Conservation (phyloP, 2,329 filamentous ascomycete species). For the Calonectria henricotiae region DNA sequence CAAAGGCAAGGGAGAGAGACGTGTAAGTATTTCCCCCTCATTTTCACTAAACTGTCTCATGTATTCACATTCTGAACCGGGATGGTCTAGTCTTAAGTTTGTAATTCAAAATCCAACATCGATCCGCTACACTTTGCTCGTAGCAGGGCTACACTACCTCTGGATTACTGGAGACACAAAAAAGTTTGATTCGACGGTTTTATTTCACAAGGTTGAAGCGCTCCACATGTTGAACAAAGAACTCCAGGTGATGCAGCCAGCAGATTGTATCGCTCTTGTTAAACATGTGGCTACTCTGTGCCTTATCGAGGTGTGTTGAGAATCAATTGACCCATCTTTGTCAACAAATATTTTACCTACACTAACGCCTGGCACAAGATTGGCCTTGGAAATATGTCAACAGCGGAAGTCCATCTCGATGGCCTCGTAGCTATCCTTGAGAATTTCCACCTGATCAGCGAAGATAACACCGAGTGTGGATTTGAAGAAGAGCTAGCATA, state of each 20-base stretch:
- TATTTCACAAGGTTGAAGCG: constrained; percentile 7
- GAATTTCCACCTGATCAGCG: not conserved
- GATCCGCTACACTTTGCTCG: constrained; percentile 1
- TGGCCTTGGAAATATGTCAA: constrained; percentile 10
- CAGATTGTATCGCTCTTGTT: not conserved
- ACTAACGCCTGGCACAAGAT: not conserved
- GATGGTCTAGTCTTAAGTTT: not conserved
- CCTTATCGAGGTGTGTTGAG: not conserved
- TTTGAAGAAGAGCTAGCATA: constrained; percentile 16
- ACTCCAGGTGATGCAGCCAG: not conserved
- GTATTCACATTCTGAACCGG: not conserved
- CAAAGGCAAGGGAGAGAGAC: not conserved
- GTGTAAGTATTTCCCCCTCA: not conserved
- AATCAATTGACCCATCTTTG: not conserved
- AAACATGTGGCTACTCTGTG: constrained; percentile 7
- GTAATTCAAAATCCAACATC: constrained; percentile 15
- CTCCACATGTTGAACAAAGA: constrained; percentile 1
- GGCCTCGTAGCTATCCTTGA: constrained; percentile 2
- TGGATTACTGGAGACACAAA: not conserved
- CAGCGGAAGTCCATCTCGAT: not conserved
- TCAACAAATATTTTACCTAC: not conserved
- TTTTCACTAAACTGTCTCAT: not conserved
- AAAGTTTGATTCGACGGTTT: not conserved
- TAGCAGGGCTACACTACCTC: constrained; percentile 1
- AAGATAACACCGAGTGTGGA: not conserved